A percentile compares a stretch with the other conserved stretches of the same genome.
Conservation (phyloP, 331 rosid genomes). For the Quercus lobata region DNA sequence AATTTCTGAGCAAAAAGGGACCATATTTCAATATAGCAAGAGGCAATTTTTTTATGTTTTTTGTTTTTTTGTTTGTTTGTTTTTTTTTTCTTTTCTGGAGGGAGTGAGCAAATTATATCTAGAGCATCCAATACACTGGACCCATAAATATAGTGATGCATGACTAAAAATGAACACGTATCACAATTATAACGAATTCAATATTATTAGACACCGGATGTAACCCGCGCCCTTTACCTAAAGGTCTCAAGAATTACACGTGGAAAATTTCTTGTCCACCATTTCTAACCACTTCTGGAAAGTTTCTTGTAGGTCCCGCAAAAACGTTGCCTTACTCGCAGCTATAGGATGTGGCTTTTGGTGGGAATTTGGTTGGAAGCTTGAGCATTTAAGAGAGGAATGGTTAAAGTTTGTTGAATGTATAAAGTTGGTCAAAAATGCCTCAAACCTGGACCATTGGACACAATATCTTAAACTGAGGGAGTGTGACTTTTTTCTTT, state of each 20-base stretch:
- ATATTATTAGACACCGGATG: fast-evolving
- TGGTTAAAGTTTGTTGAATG: slow-evolving; percentile 12
- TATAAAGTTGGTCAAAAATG: neutral
- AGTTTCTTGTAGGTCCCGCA: neutral
- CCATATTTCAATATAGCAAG: no score
- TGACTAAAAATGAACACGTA: no score
- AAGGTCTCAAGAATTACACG: slow-evolving; percentile 14
- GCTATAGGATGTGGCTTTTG: neutral
- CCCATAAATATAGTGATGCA: no score
- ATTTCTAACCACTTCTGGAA: neutral
- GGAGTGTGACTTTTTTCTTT: neutral
- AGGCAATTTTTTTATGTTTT: no score
- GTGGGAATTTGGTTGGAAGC: slow-evolving; percentile 40
- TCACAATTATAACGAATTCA: no score
- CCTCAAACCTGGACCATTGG: neutral
- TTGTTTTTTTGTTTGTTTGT: no score
- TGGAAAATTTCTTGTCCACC: slow-evolving; percentile 24
- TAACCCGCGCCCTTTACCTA: no score
- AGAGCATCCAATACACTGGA: no score
- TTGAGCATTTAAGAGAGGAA: slow-evolving; percentile 11
- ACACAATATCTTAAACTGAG: neutral
- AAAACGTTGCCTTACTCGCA: neutral
- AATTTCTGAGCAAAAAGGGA: no score
- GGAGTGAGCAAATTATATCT: no score
- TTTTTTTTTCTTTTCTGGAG: no score